Base-by-base conservation (phyloP, 352 stramenopile species). In the Globisporangium okanoganense region DNA sequence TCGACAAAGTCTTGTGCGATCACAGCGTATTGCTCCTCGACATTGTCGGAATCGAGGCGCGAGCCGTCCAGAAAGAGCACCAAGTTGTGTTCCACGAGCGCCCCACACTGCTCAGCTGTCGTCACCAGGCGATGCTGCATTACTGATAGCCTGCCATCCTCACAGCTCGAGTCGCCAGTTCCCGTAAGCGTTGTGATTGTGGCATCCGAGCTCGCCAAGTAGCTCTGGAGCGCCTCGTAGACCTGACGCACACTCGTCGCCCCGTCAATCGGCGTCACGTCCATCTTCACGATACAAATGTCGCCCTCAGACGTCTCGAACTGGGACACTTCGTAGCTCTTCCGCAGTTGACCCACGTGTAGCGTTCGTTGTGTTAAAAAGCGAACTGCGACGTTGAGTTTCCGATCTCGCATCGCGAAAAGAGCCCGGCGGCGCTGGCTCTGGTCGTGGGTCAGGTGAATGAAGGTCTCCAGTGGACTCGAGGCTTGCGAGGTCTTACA, bases 181-280 rank as follows among this genome's bases (percentile, higher is more conserved):
- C n/a, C 71, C 29, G 76, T 41, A n/a, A 70, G 55, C 33, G 77
- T 71, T 29, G 64, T 69, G 50, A 82, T 69, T 31, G 58, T 62
- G 56, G 76, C 76, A 43, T 82, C 71, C 6, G 76, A 57, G 35
- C 77, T 79, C 24, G 58, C 56, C 22, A 70, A 69, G 35, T 72
- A 66, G 33, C 67, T 61, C 7, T 75, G 58, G 16, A 75, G 50
- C 9, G 69, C 68, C 13, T 82, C 73, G 56, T 75, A 78, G 44
- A 79, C 71, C 1, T 58, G 56, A 2, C 61, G 62, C 6, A 82
- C 65, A 53, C 61, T 75, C 0, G 27, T 14, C 1, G 56, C 52
- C 6, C 66, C 66, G 2, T 62, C 58, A 38, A 82, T 75, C 20
- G 70, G 71, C 20, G 64, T 43, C 7, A 82, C 68, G 43, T 70